These are phyloP conservation scores for Schizonepeta tenuifolia DNA, from an alignment of 257 asterid species.

Conservation along the genomic window DNA sequence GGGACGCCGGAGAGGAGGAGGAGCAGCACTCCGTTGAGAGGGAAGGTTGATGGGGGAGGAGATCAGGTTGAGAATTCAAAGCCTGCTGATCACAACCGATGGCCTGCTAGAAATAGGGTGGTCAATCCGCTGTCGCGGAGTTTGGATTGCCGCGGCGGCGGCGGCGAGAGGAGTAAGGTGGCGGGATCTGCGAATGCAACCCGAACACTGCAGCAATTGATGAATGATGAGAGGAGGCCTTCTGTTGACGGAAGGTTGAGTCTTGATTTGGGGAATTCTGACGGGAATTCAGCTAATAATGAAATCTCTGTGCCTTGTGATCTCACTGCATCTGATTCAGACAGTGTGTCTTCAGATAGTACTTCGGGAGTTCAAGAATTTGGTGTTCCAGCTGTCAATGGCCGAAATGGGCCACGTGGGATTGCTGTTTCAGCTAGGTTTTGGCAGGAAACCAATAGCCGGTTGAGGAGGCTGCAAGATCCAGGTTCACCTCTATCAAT, in stretches of 20 bases:
- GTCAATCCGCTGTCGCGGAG: constrained; percentile 68
- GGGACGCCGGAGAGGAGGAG: constrained; percentile 85
- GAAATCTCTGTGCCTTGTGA: constrained; percentile 69
- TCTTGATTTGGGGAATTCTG: constrained; percentile 67
- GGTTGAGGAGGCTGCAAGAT: constrained; percentile 90
- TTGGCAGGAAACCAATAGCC: constrained; percentile 94
- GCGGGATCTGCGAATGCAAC: constrained; percentile 63
- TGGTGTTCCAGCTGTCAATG: constrained; percentile 41
- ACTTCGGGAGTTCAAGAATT: constrained; percentile 80
- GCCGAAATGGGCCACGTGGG: constrained; percentile 64
- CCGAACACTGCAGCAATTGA: constrained; percentile 64
- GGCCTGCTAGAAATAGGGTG: constrained; percentile 80
- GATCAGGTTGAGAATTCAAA: constrained; percentile 75
- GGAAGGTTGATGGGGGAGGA: constrained; percentile 61
- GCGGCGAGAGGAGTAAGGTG: constrained; percentile 51
- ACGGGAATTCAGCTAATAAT: constrained; percentile 54
- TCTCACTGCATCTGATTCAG: constrained; percentile 84
- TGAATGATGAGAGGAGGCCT: constrained; percentile 79
- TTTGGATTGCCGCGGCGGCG: constrained; percentile 58
- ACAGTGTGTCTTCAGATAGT: constrained; percentile 95
- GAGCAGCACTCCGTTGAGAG: constrained; percentile 61
- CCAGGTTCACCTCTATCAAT: constrained; percentile 71
- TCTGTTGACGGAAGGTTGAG: constrained; percentile 69
- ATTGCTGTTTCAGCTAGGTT: constrained; percentile 80
- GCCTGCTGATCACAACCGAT: constrained; percentile 78